Base-by-base conservation (phyloP, 805 yeast species). In the Zygosaccharomyces bisporus region DNA sequence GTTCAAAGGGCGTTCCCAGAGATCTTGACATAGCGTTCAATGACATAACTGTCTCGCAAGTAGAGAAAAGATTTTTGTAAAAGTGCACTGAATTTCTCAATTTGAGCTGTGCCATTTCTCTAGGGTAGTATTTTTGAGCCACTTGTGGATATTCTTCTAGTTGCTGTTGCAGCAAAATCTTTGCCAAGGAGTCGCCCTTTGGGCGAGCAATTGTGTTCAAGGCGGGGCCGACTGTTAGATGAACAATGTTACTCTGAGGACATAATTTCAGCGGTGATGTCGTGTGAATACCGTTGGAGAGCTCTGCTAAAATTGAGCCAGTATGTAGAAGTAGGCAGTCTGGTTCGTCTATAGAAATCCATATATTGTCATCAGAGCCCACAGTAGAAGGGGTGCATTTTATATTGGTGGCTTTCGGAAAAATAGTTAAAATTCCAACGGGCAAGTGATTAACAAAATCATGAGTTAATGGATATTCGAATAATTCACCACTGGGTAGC, bases 241-340 rank as follows among this genome's bases (percentile, higher is more conserved):
- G 49, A 16, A 53, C 33, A 8, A 51, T 45, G 34, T 52, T 53
- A n/a, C 42, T 36, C 10, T 43, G 45, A 2, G 53, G 51, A 12
- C 57, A 51, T 8, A 61, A 21, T 33, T 54, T 45, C 13, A 63
- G 36, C 1, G 60, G 57, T 0, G 63, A 52, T 5, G 60, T 55
- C 1, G 54, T 41, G 38, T 58, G 59, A 25, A 45, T 21, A 1
- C 60, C 63, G 13, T 46, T 41, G 1, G 65, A 57, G 34, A 46
- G 43, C 1, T 37, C 44, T 2, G 57, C 48, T 35, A 61, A 39
- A 2, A 55, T 14, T 9, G 43, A 31, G 1, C 67, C 67, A 4
- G 63, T 56, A 35, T 62, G 67, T 4, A 63, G 24, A 37, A 63
- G 37, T 1, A 63, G 45, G 46, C 65, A 60, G 34, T 58, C 56